Base-by-base conservation (phyloP, 2,329 filamentous ascomycete species). In the Septoria linicola region DNA sequence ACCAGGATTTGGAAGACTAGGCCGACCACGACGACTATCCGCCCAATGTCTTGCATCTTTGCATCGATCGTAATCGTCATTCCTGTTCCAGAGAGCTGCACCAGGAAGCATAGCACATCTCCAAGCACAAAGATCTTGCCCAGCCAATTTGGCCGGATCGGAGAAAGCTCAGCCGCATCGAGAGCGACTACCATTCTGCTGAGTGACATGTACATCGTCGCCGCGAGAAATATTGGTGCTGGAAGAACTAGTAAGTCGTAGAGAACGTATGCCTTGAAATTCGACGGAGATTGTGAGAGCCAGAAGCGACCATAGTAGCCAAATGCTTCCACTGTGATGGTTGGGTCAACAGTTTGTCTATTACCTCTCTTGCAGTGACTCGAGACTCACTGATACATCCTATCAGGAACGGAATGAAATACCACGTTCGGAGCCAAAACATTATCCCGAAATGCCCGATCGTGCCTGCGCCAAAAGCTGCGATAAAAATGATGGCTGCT, bases 1-100 rank as follows among this genome's bases (percentile, higher is more conserved):
- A 80, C 74, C 37, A 80, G 31, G 16, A 85, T 72, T 61, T 85
- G 82, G 20, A 84, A 64, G 27, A 79, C 63, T 1, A 86, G 68
- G 1, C 82, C 82, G 1, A 60, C 76, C 4, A 84, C 66, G 11
- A 84, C 75, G 36, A 84, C 69, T 13, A 75, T 72, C 54, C 78
- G 64, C n/a, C 77, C 79, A 13, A 67, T 66, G 17, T 72, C 4
- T 60, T 59, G 49, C 13, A 55, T 44, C 8, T 48, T 36, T 8
- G 14, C 3, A 64, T 55, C 59, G 63, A 45, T 53, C 19, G 53
- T 49, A 32, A 53, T 44, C 6, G 37, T 35, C 43, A 55, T 58
- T 1, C 72, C 72, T 11, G 67, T 72, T 13, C 76, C 77, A 21
- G 67, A 68, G 11, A 68, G 69, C 62, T 83, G 80, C 2, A 81